phyloP scores from a whole-genome alignment of 2,329 filamentous ascomycete species.

The Colletotrichum truncatum region DNA sequence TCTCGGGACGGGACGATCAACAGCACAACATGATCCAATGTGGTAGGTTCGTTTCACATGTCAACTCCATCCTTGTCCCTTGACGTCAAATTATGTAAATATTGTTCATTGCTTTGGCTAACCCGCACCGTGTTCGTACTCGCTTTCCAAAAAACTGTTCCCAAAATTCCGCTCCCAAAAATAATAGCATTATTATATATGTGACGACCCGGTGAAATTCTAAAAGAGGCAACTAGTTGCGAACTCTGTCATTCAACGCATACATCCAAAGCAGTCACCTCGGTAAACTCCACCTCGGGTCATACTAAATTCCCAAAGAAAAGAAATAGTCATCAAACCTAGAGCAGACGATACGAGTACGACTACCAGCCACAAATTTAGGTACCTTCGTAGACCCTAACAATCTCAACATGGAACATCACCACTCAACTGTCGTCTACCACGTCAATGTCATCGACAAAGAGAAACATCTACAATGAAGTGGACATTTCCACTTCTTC shows the following conservation, averaged over 20 bases:
- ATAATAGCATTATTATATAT: too few relatives aligned
- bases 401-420: neutral
- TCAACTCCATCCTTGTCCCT: neutral
- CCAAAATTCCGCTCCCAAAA: neutral
- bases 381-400: neutral
- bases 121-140: neutral
- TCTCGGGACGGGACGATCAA: neutral
- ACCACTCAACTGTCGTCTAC: neutral
- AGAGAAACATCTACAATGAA: constrained; percentile 11
- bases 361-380: neutral
- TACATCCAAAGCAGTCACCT: neutral
- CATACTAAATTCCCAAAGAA: neutral
- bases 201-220: neutral
- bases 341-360: neutral
- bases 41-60: constrained; percentile 2
- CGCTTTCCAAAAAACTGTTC: neutral
- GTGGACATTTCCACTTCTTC: neutral
- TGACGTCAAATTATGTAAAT: neutral
- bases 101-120: neutral
- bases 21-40: too few relatives aligned
- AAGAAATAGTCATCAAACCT: neutral
- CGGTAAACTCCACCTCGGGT: neutral
- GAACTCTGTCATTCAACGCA: neutral
- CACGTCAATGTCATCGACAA: neutral
- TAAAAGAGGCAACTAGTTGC: neutral